Conservation (phyloP, 345 rosid genomes). For the Citrus unshiu region DNA sequence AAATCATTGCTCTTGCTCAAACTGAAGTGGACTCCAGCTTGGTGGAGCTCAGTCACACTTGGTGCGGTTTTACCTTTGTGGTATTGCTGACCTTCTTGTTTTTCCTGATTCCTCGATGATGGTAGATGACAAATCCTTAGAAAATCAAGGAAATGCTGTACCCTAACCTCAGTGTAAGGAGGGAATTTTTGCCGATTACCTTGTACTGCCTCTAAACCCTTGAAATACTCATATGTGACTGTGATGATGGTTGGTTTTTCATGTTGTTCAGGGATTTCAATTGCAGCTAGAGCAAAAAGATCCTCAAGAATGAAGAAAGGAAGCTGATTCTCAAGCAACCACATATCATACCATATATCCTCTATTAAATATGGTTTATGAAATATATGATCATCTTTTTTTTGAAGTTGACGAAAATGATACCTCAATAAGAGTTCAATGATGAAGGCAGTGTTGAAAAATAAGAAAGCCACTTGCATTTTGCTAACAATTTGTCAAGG, state of each 20-base stretch:
- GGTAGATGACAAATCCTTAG: constrained; percentile 1
- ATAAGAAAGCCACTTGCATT: too few relatives aligned
- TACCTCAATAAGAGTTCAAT: background rate
- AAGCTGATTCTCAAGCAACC: constrained; percentile 15
- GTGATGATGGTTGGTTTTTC: background rate
- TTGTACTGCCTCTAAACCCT: background rate
- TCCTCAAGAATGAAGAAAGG: constrained; percentile 12
- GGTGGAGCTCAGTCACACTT: constrained; percentile 7
- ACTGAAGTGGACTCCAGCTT: constrained; percentile 17
- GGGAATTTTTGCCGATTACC: background rate
- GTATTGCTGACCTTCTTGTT: background rate
- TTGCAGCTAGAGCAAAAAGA: background rate
- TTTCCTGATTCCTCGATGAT: background rate
- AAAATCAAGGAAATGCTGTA: background rate
- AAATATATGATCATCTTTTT: background rate
- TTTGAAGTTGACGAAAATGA: background rate
- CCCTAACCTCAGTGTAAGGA: background rate
- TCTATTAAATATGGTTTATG: background rate
- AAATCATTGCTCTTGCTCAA: constrained; percentile 3
- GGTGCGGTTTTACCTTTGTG: background rate
- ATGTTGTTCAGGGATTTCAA: background rate
- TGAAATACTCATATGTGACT: background rate
- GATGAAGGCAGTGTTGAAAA: too few relatives aligned
- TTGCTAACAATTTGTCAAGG: too few relatives aligned
- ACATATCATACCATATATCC: background rate